A percentile compares a stretch with the other conserved stretches of the same genome.
phyloP scores from a whole-genome alignment of 2,329 filamentous ascomycete genomes.

The Drechmeria coniospora region DNA sequence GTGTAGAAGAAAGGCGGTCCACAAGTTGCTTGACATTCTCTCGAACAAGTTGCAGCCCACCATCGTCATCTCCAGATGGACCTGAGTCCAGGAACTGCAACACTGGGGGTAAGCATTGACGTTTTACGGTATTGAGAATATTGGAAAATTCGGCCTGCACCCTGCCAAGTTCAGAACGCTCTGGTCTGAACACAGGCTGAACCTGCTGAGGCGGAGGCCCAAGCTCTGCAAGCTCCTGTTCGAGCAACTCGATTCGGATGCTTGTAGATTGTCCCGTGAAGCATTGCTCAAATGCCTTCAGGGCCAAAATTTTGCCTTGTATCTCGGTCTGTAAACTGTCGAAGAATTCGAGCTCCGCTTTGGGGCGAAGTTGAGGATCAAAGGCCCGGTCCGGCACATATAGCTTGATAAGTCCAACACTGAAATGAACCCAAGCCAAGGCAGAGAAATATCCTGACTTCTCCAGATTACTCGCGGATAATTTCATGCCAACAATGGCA shows the following conservation, averaged over 20 bases:
- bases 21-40: constrained; percentile 53
- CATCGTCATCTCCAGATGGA: constrained; percentile 7
- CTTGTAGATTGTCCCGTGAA: constrained; percentile 57
- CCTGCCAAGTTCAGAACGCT: constrained; percentile 47
- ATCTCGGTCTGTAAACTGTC: constrained; percentile 40
- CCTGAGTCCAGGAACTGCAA: constrained; percentile 11
- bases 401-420: constrained; percentile 56
- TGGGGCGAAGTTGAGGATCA: constrained; percentile 56
- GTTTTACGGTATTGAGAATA: constrained; percentile 49
- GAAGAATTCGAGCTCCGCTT: constrained; percentile 48
- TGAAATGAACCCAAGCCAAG: constrained; percentile 61
- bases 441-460: constrained; percentile 18
- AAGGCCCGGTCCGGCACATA: constrained; percentile 79
- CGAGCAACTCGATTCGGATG: constrained; percentile 46
- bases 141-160: constrained; percentile 76
- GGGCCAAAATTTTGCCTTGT: constrained; percentile 37
- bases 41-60: constrained; percentile 33
- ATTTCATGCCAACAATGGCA: constrained; percentile 27
- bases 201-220: constrained; percentile 52
- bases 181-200: constrained; percentile 55
- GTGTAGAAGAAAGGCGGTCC: constrained; percentile 48
- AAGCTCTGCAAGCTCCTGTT: constrained; percentile 45
- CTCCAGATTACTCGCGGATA: constrained; percentile 7
- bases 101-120: constrained; percentile 25
- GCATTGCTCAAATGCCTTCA: constrained; percentile 48